Percentiles rank a stretch among this genome's conserved stretches.
phyloP scores from a whole-genome alignment of 495 filamentous ascomycete genomes.

The Neurospora discreta region DNA sequence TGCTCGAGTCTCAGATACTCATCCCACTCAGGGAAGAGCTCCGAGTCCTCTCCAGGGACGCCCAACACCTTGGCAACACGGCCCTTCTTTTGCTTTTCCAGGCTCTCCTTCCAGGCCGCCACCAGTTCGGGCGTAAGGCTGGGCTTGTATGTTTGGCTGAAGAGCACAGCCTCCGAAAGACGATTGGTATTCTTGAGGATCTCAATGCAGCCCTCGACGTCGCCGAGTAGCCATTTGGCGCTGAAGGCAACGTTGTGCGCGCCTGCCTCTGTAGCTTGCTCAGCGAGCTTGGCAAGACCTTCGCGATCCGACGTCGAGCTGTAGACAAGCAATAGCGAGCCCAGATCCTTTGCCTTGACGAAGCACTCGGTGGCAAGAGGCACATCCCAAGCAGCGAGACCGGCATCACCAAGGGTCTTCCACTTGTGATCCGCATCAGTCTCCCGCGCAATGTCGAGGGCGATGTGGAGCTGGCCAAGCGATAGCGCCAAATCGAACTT shows the following conservation, averaged over 20 bases:
- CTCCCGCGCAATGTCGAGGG: conserved; percentile 70
- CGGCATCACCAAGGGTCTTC: conserved; percentile 91
- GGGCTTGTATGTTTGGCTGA: conserved; percentile 90
- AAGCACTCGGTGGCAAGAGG: conserved; percentile 88
- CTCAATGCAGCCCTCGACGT: conserved; percentile 71
- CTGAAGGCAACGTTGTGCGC: conserved; percentile 88
- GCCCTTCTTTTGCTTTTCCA: conserved; percentile 72
- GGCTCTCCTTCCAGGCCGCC: conserved; percentile 62
- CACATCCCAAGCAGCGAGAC: conserved; percentile 77
- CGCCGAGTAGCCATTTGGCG: conserved; percentile 76
- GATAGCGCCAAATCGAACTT: conserved; percentile 87
- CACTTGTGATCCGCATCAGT: conserved; percentile 91
- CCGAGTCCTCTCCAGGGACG: conserved; percentile 76
- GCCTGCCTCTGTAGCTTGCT: conserved; percentile 62
- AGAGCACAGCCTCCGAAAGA: conserved; percentile 74
- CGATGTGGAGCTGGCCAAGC: conserved; percentile 73
- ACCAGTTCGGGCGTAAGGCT: conserved; percentile 59
- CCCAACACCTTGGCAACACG: conserved; percentile 75
- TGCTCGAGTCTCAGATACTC: conserved; percentile 75
- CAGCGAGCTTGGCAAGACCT: conserved; percentile 59
- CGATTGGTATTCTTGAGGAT: conserved; percentile 69
- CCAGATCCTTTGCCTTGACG: conserved; percentile 74
- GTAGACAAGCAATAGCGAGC: conserved; percentile 77
- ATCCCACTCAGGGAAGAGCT: conserved; percentile 93
- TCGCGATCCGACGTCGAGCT: conserved; percentile 66